Evolutionary conservation across 23 red algal genomes (phyloP).

Genomic region (Chondrus crispus): DNA sequence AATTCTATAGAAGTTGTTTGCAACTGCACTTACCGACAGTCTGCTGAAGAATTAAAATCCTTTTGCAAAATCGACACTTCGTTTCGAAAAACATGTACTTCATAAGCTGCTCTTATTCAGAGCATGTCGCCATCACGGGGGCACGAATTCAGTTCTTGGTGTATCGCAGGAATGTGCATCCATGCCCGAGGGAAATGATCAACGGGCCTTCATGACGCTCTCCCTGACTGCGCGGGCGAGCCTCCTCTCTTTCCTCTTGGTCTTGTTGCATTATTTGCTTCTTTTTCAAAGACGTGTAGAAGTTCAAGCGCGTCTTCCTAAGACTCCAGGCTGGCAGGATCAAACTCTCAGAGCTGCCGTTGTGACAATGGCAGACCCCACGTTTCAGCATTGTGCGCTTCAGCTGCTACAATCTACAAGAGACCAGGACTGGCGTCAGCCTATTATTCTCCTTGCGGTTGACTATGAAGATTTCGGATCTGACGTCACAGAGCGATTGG

Average conservation of each 20-base stretch:
- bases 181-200: too few species aligned
- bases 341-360: not conserved
- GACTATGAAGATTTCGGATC: constrained; percentile 17
- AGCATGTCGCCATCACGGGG: too few species aligned
- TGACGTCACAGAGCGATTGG: not conserved
- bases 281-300: not conserved
- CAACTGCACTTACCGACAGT: too few species aligned
- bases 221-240: not conserved
- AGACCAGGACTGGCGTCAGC: constrained; percentile 1
- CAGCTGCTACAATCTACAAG: constrained; percentile 21
- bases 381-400: constrained; percentile 32
- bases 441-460: constrained; percentile 32
- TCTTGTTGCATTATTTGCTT: not conserved
- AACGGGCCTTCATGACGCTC: not conserved
- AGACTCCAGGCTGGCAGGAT: not conserved
- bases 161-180: too few species aligned
- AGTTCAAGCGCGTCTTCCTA: not conserved
- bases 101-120: too few species aligned
- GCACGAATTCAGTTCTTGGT: too few species aligned
- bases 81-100: too few species aligned
- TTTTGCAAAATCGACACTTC: too few species aligned
- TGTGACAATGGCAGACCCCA: constrained; percentile 39
- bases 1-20: too few species aligned
- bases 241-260: not conserved
- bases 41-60: too few species aligned